phyloP scores from a whole-genome alignment of 2,329 filamentous ascomycete species.

The Epichloe amarillans region DNA sequence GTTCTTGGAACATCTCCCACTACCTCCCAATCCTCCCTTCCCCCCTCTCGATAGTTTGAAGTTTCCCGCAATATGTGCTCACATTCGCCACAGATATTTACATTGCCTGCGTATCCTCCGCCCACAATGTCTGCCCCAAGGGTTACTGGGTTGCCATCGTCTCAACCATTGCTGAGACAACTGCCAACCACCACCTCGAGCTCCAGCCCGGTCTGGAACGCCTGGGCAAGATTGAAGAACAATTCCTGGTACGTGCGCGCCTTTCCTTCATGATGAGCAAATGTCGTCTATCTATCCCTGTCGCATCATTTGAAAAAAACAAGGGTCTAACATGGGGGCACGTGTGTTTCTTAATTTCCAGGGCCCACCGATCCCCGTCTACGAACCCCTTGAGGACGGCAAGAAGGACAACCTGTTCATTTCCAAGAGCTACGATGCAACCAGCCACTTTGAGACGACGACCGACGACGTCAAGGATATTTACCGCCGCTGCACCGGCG shows the following conservation, averaged over 20 bases:
- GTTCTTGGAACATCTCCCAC: neutral
- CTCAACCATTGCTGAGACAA: constrained; percentile 86
- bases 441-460: constrained; percentile 89
- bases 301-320: neutral
- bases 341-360: constrained; percentile 14
- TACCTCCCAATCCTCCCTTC: too few species aligned
- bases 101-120: constrained; percentile 86
- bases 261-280: neutral
- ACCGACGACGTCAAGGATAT: constrained; percentile 91
- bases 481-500: constrained; percentile 68
- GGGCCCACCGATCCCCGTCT: constrained; percentile 79
- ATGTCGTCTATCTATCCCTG: neutral
- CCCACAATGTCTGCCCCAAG: constrained; percentile 97
- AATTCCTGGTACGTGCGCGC: constrained; percentile 60
- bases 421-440: constrained; percentile 96
- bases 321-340: neutral
- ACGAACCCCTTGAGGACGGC: constrained; percentile 77
- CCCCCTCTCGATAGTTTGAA: too few species aligned
- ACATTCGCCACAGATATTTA: constrained; percentile 62
- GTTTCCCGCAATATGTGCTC: neutral
- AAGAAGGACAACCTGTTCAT: constrained; percentile 86
- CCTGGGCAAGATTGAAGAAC: constrained; percentile 87
- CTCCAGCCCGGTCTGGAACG: constrained; percentile 84
- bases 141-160: constrained; percentile 99
- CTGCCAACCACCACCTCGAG: constrained; percentile 90